phyloP scores from a whole-genome alignment of 2,329 filamentous ascomycete genomes.

The Sporothrix humicola region DNA sequence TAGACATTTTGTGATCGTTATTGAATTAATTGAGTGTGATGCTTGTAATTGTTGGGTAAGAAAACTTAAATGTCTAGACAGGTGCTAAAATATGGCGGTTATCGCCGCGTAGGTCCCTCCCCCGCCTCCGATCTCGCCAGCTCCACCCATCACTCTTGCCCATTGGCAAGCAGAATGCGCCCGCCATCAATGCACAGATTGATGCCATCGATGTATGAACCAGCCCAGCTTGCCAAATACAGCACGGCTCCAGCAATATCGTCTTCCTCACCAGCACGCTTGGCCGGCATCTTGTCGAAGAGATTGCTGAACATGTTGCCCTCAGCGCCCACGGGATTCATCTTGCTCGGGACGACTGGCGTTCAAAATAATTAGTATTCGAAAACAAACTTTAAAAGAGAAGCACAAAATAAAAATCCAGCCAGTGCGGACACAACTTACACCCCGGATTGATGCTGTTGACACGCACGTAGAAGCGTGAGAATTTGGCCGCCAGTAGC shows the following conservation, averaged over 20 bases:
- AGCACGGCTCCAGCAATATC: conserved; percentile 65
- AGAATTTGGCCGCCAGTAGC: conserved; percentile 56
- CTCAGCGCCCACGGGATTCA: conserved; percentile 62
- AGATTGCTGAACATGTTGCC: conserved; percentile 62
- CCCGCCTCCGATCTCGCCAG: conserved; percentile 17
- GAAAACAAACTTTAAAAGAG: too few species aligned
- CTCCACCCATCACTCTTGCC: conserved; percentile 35
- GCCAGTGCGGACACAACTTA: conserved; percentile 1
- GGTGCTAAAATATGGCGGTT: neutral
- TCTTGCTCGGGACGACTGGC: conserved; percentile 67
- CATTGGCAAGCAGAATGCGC: conserved; percentile 36
- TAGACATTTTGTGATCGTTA: conserved; percentile 28
- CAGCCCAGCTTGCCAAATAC: conserved; percentile 50
- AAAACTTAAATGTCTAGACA: neutral
- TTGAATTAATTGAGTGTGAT: neutral
- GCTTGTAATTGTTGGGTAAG: neutral
- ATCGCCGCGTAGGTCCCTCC: neutral
- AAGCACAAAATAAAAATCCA: too few species aligned
- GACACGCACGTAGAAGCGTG: conserved; percentile 44
- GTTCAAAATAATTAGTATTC: too few species aligned
- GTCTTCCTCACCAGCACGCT: conserved; percentile 59
- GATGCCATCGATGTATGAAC: conserved; percentile 35
- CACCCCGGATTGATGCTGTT: conserved; percentile 43
- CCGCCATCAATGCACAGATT: conserved; percentile 36
- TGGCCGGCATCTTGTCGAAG: conserved; percentile 55